Conservation (phyloP, 2,329 filamentous ascomycete species). For the Neurospora crassa region DNA sequence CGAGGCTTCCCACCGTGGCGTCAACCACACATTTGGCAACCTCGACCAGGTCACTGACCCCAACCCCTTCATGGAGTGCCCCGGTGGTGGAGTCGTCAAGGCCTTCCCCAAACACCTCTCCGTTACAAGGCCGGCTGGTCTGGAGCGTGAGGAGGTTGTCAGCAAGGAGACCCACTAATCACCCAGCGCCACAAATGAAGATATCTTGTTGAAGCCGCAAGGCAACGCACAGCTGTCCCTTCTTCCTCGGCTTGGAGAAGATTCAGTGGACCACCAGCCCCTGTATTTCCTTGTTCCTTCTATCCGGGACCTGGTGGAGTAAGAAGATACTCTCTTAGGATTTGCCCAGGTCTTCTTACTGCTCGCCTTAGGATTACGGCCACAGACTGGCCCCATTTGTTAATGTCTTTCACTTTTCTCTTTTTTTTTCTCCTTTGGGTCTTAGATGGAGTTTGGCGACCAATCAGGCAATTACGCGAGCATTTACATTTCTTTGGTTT, state of each 20-base stretch:
- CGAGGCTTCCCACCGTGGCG: conserved; percentile 81
- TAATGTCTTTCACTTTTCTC: not conserved
- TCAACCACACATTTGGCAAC: conserved; percentile 91
- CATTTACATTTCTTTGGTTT: not conserved
- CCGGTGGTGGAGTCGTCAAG: conserved; percentile 23
- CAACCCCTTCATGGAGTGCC: conserved; percentile 69
- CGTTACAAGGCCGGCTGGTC: conserved; percentile 7
- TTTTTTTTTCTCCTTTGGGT: not conserved
- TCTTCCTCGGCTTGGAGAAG: not conserved
- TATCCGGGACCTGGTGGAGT: not conserved
- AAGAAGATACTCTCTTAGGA: not conserved
- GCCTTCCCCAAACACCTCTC: conserved; percentile 9
- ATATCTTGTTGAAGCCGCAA: not conserved
- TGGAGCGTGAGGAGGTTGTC: conserved; percentile 10
- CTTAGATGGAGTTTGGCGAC: not conserved
- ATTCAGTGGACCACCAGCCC: not conserved
- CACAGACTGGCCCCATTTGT: not conserved
- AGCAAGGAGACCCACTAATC: not conserved
- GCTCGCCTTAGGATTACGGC: not conserved
- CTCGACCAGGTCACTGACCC: conserved; percentile 76
- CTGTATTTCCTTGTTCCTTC: not conserved
- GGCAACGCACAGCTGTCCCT: not conserved
- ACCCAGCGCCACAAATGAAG: not conserved
- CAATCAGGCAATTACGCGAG: not conserved
- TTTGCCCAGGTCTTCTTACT: not conserved